phyloP scores from a whole-genome alignment of 371 early-diverging fungal species.

The Mortierella sp. region DNA sequence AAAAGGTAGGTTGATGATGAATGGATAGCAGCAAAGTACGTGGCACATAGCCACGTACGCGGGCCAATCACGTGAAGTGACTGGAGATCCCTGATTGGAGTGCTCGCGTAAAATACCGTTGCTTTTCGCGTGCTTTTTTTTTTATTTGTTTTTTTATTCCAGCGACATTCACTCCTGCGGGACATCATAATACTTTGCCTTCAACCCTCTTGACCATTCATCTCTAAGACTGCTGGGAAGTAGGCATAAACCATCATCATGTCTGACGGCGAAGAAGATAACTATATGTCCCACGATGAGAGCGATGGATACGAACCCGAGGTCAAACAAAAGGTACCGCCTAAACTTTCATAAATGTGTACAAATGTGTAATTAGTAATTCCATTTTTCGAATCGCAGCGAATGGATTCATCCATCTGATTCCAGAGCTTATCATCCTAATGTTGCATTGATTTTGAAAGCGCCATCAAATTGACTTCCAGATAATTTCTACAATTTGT shows the following conservation, averaged over 20 bases:
- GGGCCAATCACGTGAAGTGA: neutral
- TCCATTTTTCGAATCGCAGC: no score
- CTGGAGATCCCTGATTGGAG: neutral
- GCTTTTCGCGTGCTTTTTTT: neutral
- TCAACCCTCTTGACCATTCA: neutral
- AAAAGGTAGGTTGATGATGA: neutral
- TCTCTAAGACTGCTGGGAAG: neutral
- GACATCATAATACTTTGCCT: neutral
- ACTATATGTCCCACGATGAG: conserved; percentile 49
- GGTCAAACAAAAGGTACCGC: conserved; percentile 41
- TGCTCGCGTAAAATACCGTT: neutral
- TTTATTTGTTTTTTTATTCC: neutral
- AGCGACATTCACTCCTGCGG: neutral
- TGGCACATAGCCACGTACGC: neutral
- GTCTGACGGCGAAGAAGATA: conserved; percentile 45
- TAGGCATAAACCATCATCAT: conserved; percentile 8
- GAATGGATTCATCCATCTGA: neutral
- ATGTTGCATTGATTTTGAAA: neutral
- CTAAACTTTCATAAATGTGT: neutral
- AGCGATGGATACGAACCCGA: conserved; percentile 49
- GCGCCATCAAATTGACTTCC: neutral
- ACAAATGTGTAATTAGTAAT: no score
- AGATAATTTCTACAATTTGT: neutral
- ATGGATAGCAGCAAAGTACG: neutral
- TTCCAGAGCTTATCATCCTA: neutral